phyloP scores from a whole-genome alignment of 805 yeast species.

The Candida tallmaniae region DNA sequence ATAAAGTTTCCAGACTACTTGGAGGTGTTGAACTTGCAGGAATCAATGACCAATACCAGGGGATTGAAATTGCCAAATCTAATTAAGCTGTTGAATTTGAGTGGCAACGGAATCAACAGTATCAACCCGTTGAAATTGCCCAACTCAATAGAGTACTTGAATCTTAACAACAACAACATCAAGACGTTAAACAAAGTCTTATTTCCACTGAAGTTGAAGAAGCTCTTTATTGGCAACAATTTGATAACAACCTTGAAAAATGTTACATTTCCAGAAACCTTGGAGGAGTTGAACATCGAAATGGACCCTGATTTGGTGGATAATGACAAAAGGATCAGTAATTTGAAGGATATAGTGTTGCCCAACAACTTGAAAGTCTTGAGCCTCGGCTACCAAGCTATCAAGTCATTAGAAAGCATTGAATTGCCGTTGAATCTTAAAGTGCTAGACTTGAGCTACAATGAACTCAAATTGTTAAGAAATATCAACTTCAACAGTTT shows the following conservation, averaged over 20 bases:
- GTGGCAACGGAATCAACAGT: slow-evolving; percentile 40
- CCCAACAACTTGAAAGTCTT: slow-evolving; percentile 33
- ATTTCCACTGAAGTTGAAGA: slow-evolving; percentile 31
- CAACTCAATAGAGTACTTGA: slow-evolving; percentile 33
- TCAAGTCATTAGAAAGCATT: slow-evolving; percentile 32
- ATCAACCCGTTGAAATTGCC: slow-evolving; percentile 43
- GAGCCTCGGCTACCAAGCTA: slow-evolving; percentile 36
- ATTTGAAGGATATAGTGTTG: slow-evolving; percentile 37
- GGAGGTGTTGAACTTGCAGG: slow-evolving; percentile 33
- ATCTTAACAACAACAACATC: slow-evolving; percentile 37
- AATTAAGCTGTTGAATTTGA: slow-evolving; percentile 27
- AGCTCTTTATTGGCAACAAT: slow-evolving; percentile 39
- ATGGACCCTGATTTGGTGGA: slow-evolving; percentile 40
- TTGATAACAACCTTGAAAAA: slow-evolving; percentile 41
- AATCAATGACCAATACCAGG: slow-evolving; percentile 41
- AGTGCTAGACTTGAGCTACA: slow-evolving; percentile 31
- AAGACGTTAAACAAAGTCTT: slow-evolving; percentile 41
- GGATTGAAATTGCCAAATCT: slow-evolving; percentile 37
- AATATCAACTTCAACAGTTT: slow-evolving; percentile 35
- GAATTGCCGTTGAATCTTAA: slow-evolving; percentile 35
- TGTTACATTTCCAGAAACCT: slow-evolving; percentile 34
- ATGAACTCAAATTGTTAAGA: slow-evolving; percentile 33
- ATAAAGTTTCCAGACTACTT: slow-evolving; percentile 41
- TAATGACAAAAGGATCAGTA: slow-evolving; percentile 38
- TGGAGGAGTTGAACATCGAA: slow-evolving; percentile 38